phyloP scores from a whole-genome alignment of 805 yeast genomes.

The Yarrowia sp. region DNA sequence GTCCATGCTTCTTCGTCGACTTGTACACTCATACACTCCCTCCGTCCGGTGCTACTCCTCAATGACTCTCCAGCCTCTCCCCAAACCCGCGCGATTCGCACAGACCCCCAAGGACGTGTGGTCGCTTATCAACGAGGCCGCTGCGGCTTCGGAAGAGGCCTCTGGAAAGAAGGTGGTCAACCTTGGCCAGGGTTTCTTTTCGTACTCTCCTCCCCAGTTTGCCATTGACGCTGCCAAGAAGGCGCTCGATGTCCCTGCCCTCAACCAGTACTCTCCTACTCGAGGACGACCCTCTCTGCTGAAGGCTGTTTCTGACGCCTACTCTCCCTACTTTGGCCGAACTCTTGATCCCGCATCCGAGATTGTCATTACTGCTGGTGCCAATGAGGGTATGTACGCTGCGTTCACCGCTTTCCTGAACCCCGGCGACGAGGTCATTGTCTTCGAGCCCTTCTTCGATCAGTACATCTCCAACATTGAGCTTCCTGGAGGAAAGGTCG shows the following conservation, averaged over 20 bases:
- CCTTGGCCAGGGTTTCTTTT: conserved; percentile 96
- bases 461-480: conserved; percentile 95
- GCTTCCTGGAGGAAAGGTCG: conserved; percentile 90
- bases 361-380: conserved; percentile 90
- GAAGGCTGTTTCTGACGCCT: conserved; percentile 71
- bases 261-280: conserved; percentile 93
- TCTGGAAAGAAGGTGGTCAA: conserved; percentile 82
- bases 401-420: conserved; percentile 83
- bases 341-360: conserved; percentile 62
- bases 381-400: conserved; percentile 92
- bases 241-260: conserved; percentile 73
- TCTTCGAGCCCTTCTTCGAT: conserved; percentile 95
- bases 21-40: conserved; percentile 1
- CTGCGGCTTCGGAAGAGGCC: conserved; percentile 75
- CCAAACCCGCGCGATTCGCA: conserved; percentile 41
- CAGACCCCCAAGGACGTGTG: conserved; percentile 82
- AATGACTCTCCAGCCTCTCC: conserved; percentile 39
- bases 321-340: conserved; percentile 70
- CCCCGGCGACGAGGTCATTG: conserved; percentile 93
- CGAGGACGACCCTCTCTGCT: conserved; percentile 82
- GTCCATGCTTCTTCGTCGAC: conserved; percentile 24
- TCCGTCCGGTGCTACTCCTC: conserved; percentile 7
- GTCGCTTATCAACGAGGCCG: conserved; percentile 94
- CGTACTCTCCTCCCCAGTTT: conserved; percentile 94
- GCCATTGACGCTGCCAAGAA: conserved; percentile 81